Evolutionary conservation across 2,329 filamentous ascomycete species (phyloP).

Genomic region (Nemania abortiva): DNA sequence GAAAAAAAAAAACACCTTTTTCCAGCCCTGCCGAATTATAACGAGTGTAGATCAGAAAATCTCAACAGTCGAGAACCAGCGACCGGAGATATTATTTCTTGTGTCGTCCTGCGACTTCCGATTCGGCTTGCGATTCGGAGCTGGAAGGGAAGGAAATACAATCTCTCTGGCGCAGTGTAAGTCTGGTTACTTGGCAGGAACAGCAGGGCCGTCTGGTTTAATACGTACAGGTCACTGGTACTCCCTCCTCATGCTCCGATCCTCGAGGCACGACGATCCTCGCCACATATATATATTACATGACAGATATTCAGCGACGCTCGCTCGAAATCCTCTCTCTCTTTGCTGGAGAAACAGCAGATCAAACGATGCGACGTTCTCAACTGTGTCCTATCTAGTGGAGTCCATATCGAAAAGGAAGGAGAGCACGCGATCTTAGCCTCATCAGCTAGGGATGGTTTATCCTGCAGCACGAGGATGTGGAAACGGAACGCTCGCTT

Average conservation of each 20-base stretch:
- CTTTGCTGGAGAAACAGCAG: conserved; percentile 17
- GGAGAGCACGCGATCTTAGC: conserved; percentile 8
- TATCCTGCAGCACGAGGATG: conserved; percentile 15
- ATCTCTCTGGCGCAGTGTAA: conserved; percentile 5
- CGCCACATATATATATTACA: conserved; percentile 16
- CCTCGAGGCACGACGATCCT: conserved; percentile 7
- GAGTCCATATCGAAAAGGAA: conserved; percentile 20
- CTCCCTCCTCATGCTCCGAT: not conserved
- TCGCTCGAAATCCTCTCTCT: conserved; percentile 12
- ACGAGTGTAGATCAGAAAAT: not conserved
- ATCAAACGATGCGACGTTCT: conserved; percentile 22
- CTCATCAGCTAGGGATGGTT: conserved; percentile 19
- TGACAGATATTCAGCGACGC: conserved; percentile 11
- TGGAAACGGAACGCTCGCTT: not conserved
- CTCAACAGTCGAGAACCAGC: conserved; percentile 40
- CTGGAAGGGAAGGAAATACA: conserved; percentile 45
- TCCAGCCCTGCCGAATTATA: not conserved
- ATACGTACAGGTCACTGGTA: not conserved
- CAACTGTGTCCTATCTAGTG: conserved; percentile 17
- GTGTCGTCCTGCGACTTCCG: conserved; percentile 56
- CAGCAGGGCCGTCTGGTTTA: conserved; percentile 4
- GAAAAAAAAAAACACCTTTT: not conserved
- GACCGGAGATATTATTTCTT: conserved; percentile 36
- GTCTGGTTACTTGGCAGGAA: conserved; percentile 7
- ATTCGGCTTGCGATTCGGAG: conserved; percentile 33